These are phyloP conservation scores for Ganoderma leucocontextum DNA, from an alignment of 1,284 basidiomycete species.

Conservation along the genomic window DNA sequence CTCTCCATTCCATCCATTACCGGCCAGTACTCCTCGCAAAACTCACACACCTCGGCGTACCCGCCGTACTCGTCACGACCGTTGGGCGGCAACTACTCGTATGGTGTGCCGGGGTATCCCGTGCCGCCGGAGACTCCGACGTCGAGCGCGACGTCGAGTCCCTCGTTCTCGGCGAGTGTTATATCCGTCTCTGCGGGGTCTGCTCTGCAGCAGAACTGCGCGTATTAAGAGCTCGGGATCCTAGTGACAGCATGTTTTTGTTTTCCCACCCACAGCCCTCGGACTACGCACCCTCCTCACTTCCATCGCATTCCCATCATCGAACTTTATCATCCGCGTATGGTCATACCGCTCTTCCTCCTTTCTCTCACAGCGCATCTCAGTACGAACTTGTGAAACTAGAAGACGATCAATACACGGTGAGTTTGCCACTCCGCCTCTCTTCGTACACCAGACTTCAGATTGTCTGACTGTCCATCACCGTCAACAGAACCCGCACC, in stretches of 20 bases:
- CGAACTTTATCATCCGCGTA: slow-evolving; percentile 35
- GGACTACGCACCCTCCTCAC: slow-evolving; percentile 50
- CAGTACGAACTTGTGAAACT: slow-evolving; percentile 51
- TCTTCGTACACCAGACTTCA: neutral
- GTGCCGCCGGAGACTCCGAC: slow-evolving; percentile 70
- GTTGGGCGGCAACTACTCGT: slow-evolving; percentile 53
- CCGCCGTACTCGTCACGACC: slow-evolving; percentile 23
- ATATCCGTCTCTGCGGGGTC: slow-evolving; percentile 46
- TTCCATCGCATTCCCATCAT: slow-evolving; percentile 31
- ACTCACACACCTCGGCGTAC: slow-evolving; percentile 8
- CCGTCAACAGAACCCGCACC: slow-evolving; percentile 27
- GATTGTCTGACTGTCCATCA: slow-evolving; percentile 8
- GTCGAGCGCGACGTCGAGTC: slow-evolving; percentile 78
- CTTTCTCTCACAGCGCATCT: slow-evolving; percentile 41
- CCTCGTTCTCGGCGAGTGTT: slow-evolving; percentile 82
- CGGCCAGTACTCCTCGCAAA: slow-evolving; percentile 39
- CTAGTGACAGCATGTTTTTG: slow-evolving; percentile 56
- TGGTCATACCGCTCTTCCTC: slow-evolving; percentile 35
- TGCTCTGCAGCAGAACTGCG: slow-evolving; percentile 40
- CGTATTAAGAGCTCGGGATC: slow-evolving; percentile 48
- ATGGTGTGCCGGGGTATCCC: slow-evolving; percentile 47
- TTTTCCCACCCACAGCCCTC: slow-evolving; percentile 61
- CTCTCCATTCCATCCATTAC: slow-evolving; percentile 59
- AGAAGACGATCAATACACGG: slow-evolving; percentile 71
- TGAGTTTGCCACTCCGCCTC: slow-evolving; percentile 41